Conservation (phyloP, 2,329 filamentous ascomycete genomes). For the Beauveria asiatica region DNA sequence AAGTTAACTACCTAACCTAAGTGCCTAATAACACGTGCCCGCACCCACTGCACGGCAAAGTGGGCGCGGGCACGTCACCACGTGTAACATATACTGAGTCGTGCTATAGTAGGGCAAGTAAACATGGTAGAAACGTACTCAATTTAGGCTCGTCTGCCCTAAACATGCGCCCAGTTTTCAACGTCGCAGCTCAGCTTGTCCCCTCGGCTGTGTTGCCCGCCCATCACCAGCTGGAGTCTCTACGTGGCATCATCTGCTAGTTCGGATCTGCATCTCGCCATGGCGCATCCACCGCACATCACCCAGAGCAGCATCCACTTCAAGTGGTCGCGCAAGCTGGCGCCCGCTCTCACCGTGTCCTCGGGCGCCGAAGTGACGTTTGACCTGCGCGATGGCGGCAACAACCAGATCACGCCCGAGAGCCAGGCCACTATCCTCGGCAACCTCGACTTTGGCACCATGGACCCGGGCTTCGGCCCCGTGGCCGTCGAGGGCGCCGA, state of each 20-base stretch:
- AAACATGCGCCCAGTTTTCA: too few species aligned
- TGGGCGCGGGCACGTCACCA: too few species aligned
- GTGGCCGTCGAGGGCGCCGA: constrained; percentile 39
- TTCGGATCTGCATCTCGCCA: not conserved
- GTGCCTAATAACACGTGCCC: too few species aligned
- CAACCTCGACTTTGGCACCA: constrained; percentile 31
- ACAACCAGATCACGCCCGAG: constrained; percentile 37
- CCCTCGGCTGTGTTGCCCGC: not conserved
- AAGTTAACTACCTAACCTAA: too few species aligned
- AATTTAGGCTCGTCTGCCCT: too few species aligned
- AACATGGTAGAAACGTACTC: too few species aligned
- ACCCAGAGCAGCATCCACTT: constrained; percentile 28
- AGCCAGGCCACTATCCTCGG: constrained; percentile 31
- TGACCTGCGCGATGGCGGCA: constrained; percentile 40
- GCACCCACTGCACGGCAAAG: too few species aligned
- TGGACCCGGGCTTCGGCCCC: constrained; percentile 43
- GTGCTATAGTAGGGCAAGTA: too few species aligned
- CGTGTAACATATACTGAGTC: too few species aligned
- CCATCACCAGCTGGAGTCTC: too few species aligned
- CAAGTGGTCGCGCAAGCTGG: constrained; percentile 39
- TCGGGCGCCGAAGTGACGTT: constrained; percentile 40
- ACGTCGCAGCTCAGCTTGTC: not conserved
- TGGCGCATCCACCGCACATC: constrained; percentile 19
- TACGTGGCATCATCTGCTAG: too few species aligned
- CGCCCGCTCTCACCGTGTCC: constrained; percentile 36